These are phyloP conservation scores for Geranium incanum DNA, from an alignment of 441 rosid genomes.

Conservation along the genomic window DNA sequence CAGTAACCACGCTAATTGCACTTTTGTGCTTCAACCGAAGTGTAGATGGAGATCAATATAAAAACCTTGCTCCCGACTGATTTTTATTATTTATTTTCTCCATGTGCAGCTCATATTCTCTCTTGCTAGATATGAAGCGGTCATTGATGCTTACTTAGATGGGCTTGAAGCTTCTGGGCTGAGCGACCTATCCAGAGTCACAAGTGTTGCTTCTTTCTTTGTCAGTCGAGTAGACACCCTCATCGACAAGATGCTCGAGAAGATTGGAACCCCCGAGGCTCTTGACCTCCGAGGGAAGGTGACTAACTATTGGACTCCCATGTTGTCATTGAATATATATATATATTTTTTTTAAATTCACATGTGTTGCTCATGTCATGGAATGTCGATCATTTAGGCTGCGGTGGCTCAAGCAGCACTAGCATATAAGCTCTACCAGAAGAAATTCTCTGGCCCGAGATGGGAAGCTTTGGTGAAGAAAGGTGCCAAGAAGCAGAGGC, in stretches of 20 bases:
- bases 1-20: not conserved
- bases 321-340: not conserved
- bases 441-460: slow-evolving; percentile 94
- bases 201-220: slow-evolving; percentile 95
- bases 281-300: slow-evolving; percentile 97
- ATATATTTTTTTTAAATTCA: not conserved
- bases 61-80: not conserved
- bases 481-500: slow-evolving; percentile 96
- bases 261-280: slow-evolving; percentile 88
- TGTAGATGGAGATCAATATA: not conserved
- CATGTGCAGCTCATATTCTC: slow-evolving; percentile 81
- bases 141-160: slow-evolving; percentile 93
- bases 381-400: slow-evolving; percentile 42
- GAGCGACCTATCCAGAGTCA: slow-evolving; percentile 81
- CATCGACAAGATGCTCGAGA: slow-evolving; percentile 87
- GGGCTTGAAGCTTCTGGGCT: slow-evolving; percentile 96
- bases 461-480: slow-evolving; percentile 93
- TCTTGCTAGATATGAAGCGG: slow-evolving; percentile 85
- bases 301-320: slow-evolving; percentile 3
- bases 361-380: slow-evolving; percentile 11
- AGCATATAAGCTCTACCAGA: slow-evolving; percentile 89
- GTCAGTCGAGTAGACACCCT: slow-evolving; percentile 96
- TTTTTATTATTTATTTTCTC: not conserved
- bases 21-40: not conserved
- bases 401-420: slow-evolving; percentile 96